Evolutionary conservation across 2,329 filamentous ascomycete genomes (phyloP), one percentile per base, ranked within the genome.

Genomic region (Aspergillus neotritici): DNA sequence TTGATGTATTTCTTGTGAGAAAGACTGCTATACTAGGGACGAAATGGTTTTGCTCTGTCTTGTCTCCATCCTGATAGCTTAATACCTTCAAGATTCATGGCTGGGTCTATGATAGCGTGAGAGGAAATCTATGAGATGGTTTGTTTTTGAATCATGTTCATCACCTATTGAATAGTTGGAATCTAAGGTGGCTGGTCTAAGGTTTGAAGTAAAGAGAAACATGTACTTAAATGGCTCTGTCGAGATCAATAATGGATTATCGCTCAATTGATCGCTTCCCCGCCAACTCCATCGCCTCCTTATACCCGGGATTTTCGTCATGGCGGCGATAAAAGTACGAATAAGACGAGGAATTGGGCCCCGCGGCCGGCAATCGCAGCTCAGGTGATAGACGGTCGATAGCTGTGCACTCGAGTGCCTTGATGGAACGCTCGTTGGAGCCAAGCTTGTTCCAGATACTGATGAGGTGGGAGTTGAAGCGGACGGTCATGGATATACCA

Each of bases 361-460:
- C 69, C 70, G 84, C 85, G 31, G 87, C 87, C 46, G 17, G 17
- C 17, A 21, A 21, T 21, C 75, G 75, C 53, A 94, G 70, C 61
- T 93, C 86, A 1, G 76, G 70, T 5, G 84, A 84, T 25, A 96
- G 72, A 52, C 86, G 80, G 40, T 83, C 78, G 37, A 94, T 72
- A 40, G 95, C 82, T 37, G 80, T 84, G 49, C 79, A 71, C 37
- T 90, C 75, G 47, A 96, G 76, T 50, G 75, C 79, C 61, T 91
- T 82, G 54, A 93, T 79, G 5, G 88, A 93, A 54, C 79, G 81
- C 60, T 87, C 76, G 67, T 93, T 89, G 47, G 81, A 83, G 15
- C 83, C 83, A 60, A 94, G 86, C 50, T 93, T 87, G 70, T 95
- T 93, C 91, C 91, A 97, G 60, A 97, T 80, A 55, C 86, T 86